phyloP scores from a whole-genome alignment of 352 stramenopile species.

The Phytopythium ostracodes region DNA sequence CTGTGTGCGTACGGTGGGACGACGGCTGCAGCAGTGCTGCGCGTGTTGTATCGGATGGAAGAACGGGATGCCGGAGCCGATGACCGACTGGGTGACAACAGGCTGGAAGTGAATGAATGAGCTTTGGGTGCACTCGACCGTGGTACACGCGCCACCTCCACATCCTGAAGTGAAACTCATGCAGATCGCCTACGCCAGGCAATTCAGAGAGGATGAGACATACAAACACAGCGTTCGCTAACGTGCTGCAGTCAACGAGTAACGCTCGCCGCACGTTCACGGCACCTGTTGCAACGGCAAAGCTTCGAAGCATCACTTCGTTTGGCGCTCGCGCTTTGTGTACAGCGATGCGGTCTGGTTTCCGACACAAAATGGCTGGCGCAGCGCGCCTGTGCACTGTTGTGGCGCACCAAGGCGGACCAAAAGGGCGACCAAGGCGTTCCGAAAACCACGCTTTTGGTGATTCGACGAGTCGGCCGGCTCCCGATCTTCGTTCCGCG shows the following conservation, averaged over 20 bases:
- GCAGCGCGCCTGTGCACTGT: not conserved
- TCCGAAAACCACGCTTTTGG: not conserved
- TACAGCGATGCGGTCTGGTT: no score
- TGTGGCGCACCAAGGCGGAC: not conserved
- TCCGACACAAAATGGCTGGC: not conserved
- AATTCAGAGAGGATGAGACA: not conserved
- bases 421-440: not conserved
- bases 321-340: no score
- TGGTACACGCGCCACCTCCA: not conserved
- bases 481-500: not conserved
- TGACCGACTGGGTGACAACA: no score
- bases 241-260: not conserved
- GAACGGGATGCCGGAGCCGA: not conserved
- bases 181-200: not conserved
- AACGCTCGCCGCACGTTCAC: slow-evolving; percentile 1
- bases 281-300: not conserved
- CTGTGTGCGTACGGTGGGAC: slow-evolving; percentile 6
- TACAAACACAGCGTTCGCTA: not conserved
- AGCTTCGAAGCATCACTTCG: no score
- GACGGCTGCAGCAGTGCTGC: not conserved
- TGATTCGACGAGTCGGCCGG: no score
- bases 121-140: not conserved
- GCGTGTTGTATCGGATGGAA: not conserved
- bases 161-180: not conserved
- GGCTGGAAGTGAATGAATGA: not conserved